Percentiles rank a stretch among this genome's conserved stretches.
phyloP scores from a whole-genome alignment of 2,329 filamentous ascomycete species.

The Myriosclerotinia duriaeana region DNA sequence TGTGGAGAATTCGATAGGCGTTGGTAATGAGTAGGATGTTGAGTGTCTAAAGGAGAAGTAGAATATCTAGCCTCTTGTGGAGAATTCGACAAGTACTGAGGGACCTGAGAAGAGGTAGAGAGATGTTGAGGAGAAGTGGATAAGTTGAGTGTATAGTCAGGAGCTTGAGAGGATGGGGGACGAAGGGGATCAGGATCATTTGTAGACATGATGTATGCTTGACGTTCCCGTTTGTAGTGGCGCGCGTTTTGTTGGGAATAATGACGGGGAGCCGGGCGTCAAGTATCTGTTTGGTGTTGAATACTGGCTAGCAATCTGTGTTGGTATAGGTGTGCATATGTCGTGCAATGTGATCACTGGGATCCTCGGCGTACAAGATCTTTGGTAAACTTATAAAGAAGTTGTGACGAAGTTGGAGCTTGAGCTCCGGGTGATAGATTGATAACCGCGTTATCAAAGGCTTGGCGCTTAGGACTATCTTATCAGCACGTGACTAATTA shows the following conservation, averaged over 20 bases:
- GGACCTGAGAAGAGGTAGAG: not conserved
- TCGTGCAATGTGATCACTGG: constrained; percentile 12
- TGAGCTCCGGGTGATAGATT: constrained; percentile 8
- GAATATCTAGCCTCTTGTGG: constrained; percentile 10
- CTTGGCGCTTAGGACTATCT: not conserved
- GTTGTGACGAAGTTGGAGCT: constrained; percentile 1
- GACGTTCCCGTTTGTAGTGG: not conserved
- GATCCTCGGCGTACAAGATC: constrained; percentile 7
- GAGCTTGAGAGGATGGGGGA: constrained; percentile 5
- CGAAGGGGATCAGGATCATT: constrained; percentile 13
- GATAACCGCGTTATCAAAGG: constrained; percentile 14
- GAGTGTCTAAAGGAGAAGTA: not conserved
- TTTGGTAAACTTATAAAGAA: not conserved
- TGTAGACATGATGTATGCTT: constrained; percentile 15
- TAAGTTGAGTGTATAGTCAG: not conserved
- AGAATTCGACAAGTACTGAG: constrained; percentile 7
- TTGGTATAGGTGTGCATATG: constrained; percentile 15
- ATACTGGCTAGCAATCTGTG: not conserved
- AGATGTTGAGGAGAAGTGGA: constrained; percentile 5
- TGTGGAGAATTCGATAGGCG: too few species aligned
- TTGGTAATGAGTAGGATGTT: not conserved
- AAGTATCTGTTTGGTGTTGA: not conserved
- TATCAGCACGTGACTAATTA: constrained; percentile 9
- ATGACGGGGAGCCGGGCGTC: constrained; percentile 6
- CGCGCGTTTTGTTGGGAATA: constrained; percentile 7